Percentiles rank a stretch among this genome's conserved stretches.
Conservation (phyloP, 352 stramenopile genomes). For the Phytophthora lateralis region DNA sequence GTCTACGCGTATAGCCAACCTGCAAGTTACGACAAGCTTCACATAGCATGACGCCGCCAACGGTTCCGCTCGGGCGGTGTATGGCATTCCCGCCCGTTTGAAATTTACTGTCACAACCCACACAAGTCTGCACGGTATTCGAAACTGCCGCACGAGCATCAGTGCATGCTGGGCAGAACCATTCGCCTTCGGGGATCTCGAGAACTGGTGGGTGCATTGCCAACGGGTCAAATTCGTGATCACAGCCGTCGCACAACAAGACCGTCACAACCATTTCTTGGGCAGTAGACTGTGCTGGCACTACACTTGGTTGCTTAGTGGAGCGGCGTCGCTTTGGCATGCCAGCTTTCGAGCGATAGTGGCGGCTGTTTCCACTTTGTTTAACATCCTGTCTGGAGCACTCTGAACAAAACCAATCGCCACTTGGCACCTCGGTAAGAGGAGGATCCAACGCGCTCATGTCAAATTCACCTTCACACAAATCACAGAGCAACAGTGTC, state of each 20-base stretch:
- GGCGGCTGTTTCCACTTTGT: conserved; percentile 3
- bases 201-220: conserved; percentile 52
- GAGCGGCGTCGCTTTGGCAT: conserved; percentile 6
- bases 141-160: conserved; percentile 12
- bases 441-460: conserved; percentile 57
- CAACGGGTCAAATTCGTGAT: conserved; percentile 63
- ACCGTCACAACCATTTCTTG: conserved; percentile 42
- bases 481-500: conserved; percentile 70
- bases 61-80: conserved; percentile 21
- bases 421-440: conserved; percentile 50
- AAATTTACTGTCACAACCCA: conserved; percentile 42
- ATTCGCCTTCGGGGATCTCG: conserved; percentile 54
- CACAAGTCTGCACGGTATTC: conserved; percentile 25
- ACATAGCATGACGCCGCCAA: conserved; percentile 38
- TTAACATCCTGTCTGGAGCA: conserved; percentile 19
- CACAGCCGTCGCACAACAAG: conserved; percentile 75
- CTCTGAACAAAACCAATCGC: conserved; percentile 45
- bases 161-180: conserved; percentile 48
- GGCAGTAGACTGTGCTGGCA: background rate
- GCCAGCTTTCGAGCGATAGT: conserved; percentile 4
- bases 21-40: conserved; percentile 44
- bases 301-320: conserved; percentile 3
- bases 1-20: conserved; percentile 31
- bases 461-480: conserved; percentile 73
- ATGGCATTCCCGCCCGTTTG: conserved; percentile 19